These are phyloP conservation scores for Xerocomus potaroensis DNA, from an alignment of 768 basidiomycete genomes.

Conservation along the genomic window DNA sequence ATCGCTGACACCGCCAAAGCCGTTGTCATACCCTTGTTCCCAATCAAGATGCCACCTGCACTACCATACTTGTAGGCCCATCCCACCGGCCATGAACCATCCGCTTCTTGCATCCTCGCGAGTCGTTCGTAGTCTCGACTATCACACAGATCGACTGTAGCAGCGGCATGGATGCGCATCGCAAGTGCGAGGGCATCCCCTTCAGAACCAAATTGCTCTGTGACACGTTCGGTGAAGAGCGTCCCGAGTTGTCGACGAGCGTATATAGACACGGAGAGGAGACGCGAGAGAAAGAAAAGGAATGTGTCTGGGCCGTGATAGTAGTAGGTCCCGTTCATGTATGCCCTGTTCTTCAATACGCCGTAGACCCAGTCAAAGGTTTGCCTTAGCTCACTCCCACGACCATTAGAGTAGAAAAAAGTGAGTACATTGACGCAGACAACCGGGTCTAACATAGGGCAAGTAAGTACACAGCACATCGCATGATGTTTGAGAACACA, in stretches of 20 bases:
- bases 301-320: constrained; percentile 16
- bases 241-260: constrained; percentile 12
- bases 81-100: constrained; percentile 20
- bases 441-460: constrained; percentile 7
- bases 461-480: neutral
- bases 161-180: constrained; percentile 16
- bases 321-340: constrained; percentile 17
- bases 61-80: constrained; percentile 15
- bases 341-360: constrained; percentile 20
- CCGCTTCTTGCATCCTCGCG: constrained; percentile 12
- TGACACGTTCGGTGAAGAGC: constrained; percentile 14
- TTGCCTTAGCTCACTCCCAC: constrained; percentile 14
- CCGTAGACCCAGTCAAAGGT: constrained; percentile 19
- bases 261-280: constrained; percentile 15
- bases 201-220: constrained; percentile 13
- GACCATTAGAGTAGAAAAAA: constrained; percentile 18
- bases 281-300: constrained; percentile 19
- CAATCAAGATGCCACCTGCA: constrained; percentile 3
- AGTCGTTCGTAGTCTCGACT: constrained; percentile 17
- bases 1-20: constrained; percentile 17
- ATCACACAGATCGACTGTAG: constrained; percentile 8
- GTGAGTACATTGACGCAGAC: constrained; percentile 21
- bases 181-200: constrained; percentile 19
- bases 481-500: neutral
- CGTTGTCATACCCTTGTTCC: constrained; percentile 20